Percentiles rank a stretch among this genome's conserved stretches.
Evolutionary conservation across 1,284 basidiomycete genomes (phyloP).

Genomic region (Phaffia rhodozyma): DNA sequence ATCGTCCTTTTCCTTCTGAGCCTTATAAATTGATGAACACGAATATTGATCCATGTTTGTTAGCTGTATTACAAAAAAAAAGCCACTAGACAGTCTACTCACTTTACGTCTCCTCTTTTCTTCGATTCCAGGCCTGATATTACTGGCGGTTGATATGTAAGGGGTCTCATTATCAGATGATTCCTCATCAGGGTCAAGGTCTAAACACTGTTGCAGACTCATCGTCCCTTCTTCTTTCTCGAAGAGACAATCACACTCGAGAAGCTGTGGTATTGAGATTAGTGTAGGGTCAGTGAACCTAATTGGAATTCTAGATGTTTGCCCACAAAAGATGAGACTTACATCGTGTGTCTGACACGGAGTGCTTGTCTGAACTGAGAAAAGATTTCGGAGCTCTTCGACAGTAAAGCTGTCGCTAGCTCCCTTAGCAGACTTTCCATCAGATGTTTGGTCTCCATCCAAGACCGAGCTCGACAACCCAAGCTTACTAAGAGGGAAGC

Average conservation of each 20-base stretch:
- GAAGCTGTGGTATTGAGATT: conserved; percentile 41
- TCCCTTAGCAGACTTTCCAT: conserved; percentile 32
- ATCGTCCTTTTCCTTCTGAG: conserved; percentile 56
- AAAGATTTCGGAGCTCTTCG: conserved; percentile 89
- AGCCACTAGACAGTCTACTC: conserved; percentile 35
- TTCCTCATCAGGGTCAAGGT: conserved; percentile 21
- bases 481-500: neutral
- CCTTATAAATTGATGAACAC: conserved; percentile 37
- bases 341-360: conserved; percentile 74
- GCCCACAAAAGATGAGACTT: conserved; percentile 26
- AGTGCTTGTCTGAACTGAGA: conserved; percentile 68
- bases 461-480: conserved; percentile 12
- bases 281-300: neutral
- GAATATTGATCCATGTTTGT: too few relatives aligned
- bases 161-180: conserved; percentile 25
- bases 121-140: neutral
- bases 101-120: conserved; percentile 23
- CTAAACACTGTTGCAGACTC: conserved; percentile 28
- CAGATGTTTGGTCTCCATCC: neutral
- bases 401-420: conserved; percentile 74
- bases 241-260: conserved; percentile 54
- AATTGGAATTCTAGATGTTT: too few relatives aligned
- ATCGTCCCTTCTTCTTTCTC: conserved; percentile 21
- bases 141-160: conserved; percentile 21
- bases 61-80: neutral